Evolutionary conservation across 192 early-diverging fungal genomes (phyloP).

Genomic region (Coemansia sp.): DNA sequence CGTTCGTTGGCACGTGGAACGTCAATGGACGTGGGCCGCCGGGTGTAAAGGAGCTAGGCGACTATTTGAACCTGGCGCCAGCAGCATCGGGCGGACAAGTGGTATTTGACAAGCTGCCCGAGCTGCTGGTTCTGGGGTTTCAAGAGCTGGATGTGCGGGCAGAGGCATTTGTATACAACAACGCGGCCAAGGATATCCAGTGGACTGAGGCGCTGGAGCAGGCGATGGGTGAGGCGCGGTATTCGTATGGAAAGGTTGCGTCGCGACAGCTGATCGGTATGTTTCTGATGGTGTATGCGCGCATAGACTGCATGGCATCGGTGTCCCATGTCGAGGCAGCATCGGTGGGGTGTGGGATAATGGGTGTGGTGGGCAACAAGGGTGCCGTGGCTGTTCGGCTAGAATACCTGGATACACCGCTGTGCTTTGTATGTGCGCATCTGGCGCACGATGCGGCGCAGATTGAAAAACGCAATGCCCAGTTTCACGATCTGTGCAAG

Average conservation of each 20-base stretch:
- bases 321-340: slow-evolving; percentile 65
- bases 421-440: slow-evolving; percentile 88
- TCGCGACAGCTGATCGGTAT: slow-evolving; percentile 89
- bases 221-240: slow-evolving; percentile 54
- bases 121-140: slow-evolving; percentile 59
- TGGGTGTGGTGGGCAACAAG: slow-evolving; percentile 92
- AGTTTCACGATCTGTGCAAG: slow-evolving; percentile 81
- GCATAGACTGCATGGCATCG: slow-evolving; percentile 41
- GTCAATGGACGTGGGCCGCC: slow-evolving; percentile 72
- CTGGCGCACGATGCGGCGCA: slow-evolving; percentile 80
- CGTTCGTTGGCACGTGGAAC: slow-evolving; percentile 89
- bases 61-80: slow-evolving; percentile 60
- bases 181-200: slow-evolving; percentile 71
- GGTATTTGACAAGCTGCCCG: slow-evolving; percentile 12
- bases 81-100: slow-evolving; percentile 13
- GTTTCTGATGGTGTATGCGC: slow-evolving; percentile 78
- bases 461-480: slow-evolving; percentile 80
- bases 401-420: slow-evolving; percentile 69
- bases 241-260: slow-evolving; percentile 60
- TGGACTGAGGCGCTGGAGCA: slow-evolving; percentile 75
- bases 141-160: slow-evolving; percentile 88
- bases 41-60: slow-evolving; percentile 40
- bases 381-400: slow-evolving; percentile 84
- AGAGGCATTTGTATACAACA: slow-evolving; percentile 80
- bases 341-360: slow-evolving; percentile 78